Evolutionary conservation across 169 alveolate species (phyloP), one percentile per base, ranked within the genome.

Genomic region (Cryptosporidium ubiquitum): DNA sequence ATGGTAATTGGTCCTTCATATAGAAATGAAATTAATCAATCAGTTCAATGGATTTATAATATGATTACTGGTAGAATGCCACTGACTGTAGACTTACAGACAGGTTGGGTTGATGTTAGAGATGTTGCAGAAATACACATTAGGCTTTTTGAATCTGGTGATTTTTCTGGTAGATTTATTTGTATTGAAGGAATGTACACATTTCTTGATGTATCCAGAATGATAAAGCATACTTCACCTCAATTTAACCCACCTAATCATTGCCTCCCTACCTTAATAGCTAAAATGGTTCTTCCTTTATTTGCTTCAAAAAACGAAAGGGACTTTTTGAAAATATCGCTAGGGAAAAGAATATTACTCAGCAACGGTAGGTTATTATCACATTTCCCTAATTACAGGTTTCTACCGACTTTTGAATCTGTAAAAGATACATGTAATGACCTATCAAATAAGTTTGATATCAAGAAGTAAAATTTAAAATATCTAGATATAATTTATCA

Each of bases 111-210:
- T 37, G 89, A 79, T 61, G 89, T 79, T 23, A 60, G 89, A 39
- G 89, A 79, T 64, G 89, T 79, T 9, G 89, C 89, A 44, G 89
- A 79, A 49, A 61, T 79, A 37, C 89, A 79, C 74, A 79, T 79
- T 39, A 35, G 89, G 20, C 68, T 79, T 42, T 40, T 79, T 26
- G 89, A 79, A 64, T 40, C 89, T n/a, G 68, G 58, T 7, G 26
- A 44, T 20, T 52, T n/a, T 18, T 64, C 73, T 9, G 89, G 89
- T 9, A 79, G 89, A 14, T 79, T 42, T n/a, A 79, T 79, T 79
- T 79, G 89, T 33, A 47, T 79, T 26, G 79, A 79, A 37, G 89
- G 89, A 26, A 79, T 79, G 89, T 64, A 79, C 52, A 79, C 89
- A 47, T 51, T 79, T 61, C 57, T 33, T 4, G 89, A 79, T 60